Base-by-base conservation (phyloP, 345 rosid genomes). In the Bretschneidera sinensis region DNA sequence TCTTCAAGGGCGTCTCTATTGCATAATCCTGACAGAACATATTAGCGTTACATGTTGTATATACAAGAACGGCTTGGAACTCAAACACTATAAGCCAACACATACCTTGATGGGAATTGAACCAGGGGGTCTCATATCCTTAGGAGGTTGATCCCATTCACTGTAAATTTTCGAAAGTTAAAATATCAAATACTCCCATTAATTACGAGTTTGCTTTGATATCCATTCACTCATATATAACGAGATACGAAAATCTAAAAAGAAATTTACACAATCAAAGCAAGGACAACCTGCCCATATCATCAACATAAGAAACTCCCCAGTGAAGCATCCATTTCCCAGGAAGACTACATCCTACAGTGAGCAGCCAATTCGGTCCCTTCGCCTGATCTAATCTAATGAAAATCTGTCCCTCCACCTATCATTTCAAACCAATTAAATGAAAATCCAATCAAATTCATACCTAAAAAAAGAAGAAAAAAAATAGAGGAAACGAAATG, bases 111-210 rank as follows among this genome's bases (percentile, higher is more conserved):
- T 71, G 48, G 86, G 63, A 76, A 92, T 21, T 49, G 98, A 92
- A 54, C 88, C 96, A 65, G 84, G 81, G 43, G 98, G 98, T 73
- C 85, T 82, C 96, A 92, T 87, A 39, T 76, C 78, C 61, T 76
- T 39, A 11, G 98, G 97, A 72, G 98, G 98, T 73, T 87, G 98
- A 81, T 92, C 94, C 98, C 98, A 92, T 74, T 89, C 98, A 64
- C 98, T 92, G 78, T 66, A 70, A 59, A 68, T 51, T 43, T 0
- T 48, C 48, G 24, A 67, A 33, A 59, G 43, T 18, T 9, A 60
- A 48, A 58, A 55, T 62, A 61, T 54, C 5, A 66, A 62, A 47
- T 15, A 28, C 54, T 55, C 18, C 2, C 11, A n/a, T n/a, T n/a
- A n/a, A n/a, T n/a, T n/a, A 5, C 9, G 45, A 5, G 45, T 39